Evolutionary conservation across 2,329 filamentous ascomycete genomes (phyloP).

Genomic region (Zelopaecilomyces penicillatus): DNA sequence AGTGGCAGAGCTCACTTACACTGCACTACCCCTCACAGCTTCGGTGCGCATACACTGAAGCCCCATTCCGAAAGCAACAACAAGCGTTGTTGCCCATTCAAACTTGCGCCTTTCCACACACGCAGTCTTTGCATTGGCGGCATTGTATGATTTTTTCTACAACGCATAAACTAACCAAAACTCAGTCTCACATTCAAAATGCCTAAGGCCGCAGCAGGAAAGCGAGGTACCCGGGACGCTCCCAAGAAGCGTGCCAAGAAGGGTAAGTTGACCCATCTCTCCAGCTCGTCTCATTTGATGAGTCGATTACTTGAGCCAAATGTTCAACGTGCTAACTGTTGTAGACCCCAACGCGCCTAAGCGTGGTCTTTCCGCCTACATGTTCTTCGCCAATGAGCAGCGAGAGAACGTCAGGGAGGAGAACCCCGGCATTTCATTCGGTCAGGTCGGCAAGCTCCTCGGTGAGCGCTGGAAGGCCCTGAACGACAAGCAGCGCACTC

Average conservation of each 20-base stretch:
- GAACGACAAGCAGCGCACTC: conserved; percentile 81
- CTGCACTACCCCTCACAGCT: conserved; percentile 16
- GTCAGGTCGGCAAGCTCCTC: conserved; percentile 96
- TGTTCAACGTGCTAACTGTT: conserved; percentile 9
- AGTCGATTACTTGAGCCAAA: background rate
- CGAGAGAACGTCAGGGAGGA: conserved; percentile 97
- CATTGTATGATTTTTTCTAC: too few species aligned
- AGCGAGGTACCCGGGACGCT: conserved; percentile 46
- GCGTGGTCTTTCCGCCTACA: conserved; percentile 98
- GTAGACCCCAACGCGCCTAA: conserved; percentile 95
- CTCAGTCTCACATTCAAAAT: conserved; percentile 35
- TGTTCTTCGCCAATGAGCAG: conserved; percentile 99
- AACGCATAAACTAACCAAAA: too few species aligned
- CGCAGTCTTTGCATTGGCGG: too few species aligned
- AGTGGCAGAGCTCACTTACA: conserved; percentile 1
- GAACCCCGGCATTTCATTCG: conserved; percentile 96
- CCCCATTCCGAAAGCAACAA: too few species aligned
- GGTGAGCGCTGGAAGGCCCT: conserved; percentile 98
- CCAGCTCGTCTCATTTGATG: background rate
- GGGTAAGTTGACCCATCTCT: conserved; percentile 34
- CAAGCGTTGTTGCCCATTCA: too few species aligned
- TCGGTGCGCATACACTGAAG: too few species aligned
- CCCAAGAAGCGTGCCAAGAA: conserved; percentile 49
- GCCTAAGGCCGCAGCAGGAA: conserved; percentile 47
- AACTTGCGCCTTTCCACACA: too few species aligned